Evolutionary conservation across 441 rosid genomes (phyloP).

Genomic region (Viola pubescens): DNA sequence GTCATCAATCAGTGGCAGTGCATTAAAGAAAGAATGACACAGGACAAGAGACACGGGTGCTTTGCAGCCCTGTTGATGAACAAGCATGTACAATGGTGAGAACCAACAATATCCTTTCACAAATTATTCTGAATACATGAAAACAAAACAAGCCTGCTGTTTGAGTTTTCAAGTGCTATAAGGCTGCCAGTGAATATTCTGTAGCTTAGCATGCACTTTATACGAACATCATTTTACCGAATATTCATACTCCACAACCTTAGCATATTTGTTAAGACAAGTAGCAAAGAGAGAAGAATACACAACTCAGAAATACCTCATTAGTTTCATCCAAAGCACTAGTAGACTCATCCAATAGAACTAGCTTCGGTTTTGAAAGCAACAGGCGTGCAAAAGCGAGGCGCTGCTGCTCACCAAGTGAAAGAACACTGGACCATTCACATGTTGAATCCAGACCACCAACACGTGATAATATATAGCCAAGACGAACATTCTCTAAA

Average conservation of each 20-base stretch:
- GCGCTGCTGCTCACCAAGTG: conserved; percentile 97
- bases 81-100: too few relatives aligned
- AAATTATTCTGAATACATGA: too few relatives aligned
- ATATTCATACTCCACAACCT: neutral
- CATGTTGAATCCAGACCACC: conserved; percentile 50
- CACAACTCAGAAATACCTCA: conserved; percentile 44
- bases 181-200: too few relatives aligned
- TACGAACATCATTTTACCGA: too few relatives aligned
- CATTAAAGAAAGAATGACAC: too few relatives aligned
- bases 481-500: conserved; percentile 66
- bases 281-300: neutral
- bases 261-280: neutral
- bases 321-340: conserved; percentile 92
- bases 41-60: neutral
- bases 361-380: conserved; percentile 77
- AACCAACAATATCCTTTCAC: too few relatives aligned
- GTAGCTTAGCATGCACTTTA: too few relatives aligned
- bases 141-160: too few relatives aligned
- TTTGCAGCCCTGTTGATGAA: too few relatives aligned
- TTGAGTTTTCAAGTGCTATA: too few relatives aligned
- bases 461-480: conserved; percentile 60
- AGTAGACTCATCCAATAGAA: conserved; percentile 79
- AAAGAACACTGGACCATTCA: conserved; percentile 96
- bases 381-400: conserved; percentile 87
- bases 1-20: too few relatives aligned